Conservation (phyloP, 768 basidiomycete genomes). For the Kwoniella newhampshirensis region DNA sequence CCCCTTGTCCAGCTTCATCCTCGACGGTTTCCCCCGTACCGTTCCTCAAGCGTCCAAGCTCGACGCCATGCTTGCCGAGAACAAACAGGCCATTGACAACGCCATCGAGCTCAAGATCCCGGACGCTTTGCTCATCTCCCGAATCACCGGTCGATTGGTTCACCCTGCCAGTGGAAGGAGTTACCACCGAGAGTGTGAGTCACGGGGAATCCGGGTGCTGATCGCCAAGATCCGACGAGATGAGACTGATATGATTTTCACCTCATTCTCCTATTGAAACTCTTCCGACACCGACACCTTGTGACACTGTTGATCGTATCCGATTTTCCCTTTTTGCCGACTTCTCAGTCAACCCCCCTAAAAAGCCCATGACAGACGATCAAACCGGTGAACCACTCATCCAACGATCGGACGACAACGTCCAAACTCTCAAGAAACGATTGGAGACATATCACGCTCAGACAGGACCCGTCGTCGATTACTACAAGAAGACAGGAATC, state of each 20-base stretch:
- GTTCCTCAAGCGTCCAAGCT: constrained; percentile 95
- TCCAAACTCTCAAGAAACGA: constrained; percentile 88
- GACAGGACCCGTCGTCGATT: constrained; percentile 92
- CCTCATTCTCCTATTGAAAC: no score
- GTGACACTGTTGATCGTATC: no score
- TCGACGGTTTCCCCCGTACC: constrained; percentile 99
- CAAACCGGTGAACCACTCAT: constrained; percentile 92
- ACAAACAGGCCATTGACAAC: constrained; percentile 79
- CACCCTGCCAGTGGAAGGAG: constrained; percentile 85
- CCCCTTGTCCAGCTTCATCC: constrained; percentile 72
- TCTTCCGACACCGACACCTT: no score
- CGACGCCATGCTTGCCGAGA: constrained; percentile 77
- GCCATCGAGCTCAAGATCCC: constrained; percentile 89
- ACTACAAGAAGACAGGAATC: constrained; percentile 87
- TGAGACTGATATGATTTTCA: no score
- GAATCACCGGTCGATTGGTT: constrained; percentile 93
- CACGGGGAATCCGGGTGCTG: not conserved
- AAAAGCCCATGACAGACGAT: constrained; percentile 92
- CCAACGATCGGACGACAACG: constrained; percentile 97
- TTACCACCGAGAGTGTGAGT: constrained; percentile 91
- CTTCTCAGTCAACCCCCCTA: constrained; percentile 72
- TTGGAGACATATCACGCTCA: constrained; percentile 84
- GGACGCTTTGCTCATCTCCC: constrained; percentile 92
- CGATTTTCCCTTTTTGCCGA: constrained; percentile 1
- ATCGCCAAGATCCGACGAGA: not conserved